Evolutionary conservation across 371 early-diverging fungal species (phyloP).

Genomic region (Saksenaea vasiformis): DNA sequence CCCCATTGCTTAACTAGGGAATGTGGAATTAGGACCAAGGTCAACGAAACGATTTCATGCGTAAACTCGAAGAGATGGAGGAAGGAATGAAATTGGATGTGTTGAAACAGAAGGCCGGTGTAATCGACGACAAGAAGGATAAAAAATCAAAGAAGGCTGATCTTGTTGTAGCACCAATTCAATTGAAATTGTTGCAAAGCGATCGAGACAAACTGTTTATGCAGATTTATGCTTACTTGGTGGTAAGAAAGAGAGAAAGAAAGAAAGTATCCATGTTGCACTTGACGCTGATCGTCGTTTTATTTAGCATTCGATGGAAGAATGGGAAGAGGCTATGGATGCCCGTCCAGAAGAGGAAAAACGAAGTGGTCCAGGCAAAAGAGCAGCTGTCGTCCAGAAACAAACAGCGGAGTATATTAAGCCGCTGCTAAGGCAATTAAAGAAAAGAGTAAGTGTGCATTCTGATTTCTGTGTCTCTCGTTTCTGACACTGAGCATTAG

Average conservation of each 20-base stretch:
- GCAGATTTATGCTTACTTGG: conserved; percentile 82
- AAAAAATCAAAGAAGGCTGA: conserved; percentile 46
- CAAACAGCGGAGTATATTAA: conserved; percentile 89
- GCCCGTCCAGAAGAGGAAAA: conserved; percentile 76
- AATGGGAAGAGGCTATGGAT: conserved; percentile 88
- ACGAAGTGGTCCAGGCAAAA: conserved; percentile 75
- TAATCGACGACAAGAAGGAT: conserved; percentile 36
- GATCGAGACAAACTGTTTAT: conserved; percentile 76
- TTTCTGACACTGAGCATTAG: conserved; percentile 11
- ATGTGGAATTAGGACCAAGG: conserved; percentile 47
- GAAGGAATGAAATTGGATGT: conserved; percentile 78
- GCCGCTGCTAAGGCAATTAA: conserved; percentile 87
- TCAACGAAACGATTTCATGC: conserved; percentile 90
- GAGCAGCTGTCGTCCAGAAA: conserved; percentile 76
- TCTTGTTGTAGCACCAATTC: conserved; percentile 40
- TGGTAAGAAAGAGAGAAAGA: conserved; percentile 43
- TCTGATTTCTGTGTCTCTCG: neutral
- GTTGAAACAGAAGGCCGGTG: conserved; percentile 59
- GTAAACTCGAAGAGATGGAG: conserved; percentile 83
- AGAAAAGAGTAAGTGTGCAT: conserved; percentile 57
- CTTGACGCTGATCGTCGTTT: neutral
- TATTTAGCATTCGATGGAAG: conserved; percentile 69
- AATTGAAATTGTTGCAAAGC: conserved; percentile 64
- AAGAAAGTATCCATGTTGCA: no score
- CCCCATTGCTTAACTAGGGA: neutral